Conservation (phyloP, 2,329 filamentous ascomycete genomes). For the Drechslerella coelobrocha region DNA sequence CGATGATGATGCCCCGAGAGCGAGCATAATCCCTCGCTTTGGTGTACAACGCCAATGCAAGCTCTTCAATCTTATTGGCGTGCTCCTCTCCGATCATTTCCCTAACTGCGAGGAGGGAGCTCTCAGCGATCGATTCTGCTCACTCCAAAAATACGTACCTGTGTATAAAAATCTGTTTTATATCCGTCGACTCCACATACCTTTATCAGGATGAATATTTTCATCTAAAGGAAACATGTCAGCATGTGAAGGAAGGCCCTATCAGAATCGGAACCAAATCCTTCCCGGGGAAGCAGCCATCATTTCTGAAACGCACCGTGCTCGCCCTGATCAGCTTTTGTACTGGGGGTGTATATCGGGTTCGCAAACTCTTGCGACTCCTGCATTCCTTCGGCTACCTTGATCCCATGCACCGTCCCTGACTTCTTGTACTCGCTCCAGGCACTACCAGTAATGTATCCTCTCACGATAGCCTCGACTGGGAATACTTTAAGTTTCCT, state of each 20-base stretch:
- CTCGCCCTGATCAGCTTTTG: constrained; percentile 79
- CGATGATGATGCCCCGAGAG: constrained; percentile 75
- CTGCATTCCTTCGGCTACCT: constrained; percentile 70
- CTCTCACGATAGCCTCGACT: constrained; percentile 83
- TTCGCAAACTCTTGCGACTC: constrained; percentile 73
- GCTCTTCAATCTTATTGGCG: constrained; percentile 69
- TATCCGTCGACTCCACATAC: constrained; percentile 56
- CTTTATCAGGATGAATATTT: constrained; percentile 78
- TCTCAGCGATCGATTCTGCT: constrained; percentile 33
- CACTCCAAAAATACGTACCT: background rate
- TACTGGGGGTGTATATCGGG: constrained; percentile 80
- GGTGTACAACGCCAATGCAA: constrained; percentile 71
- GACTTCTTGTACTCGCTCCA: constrained; percentile 77
- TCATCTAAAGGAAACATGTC: constrained; percentile 64
- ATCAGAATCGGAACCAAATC: too few relatives aligned
- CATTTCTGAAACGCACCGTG: constrained; percentile 60
- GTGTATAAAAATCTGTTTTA: background rate
- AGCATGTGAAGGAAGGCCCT: background rate
- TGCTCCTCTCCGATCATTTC: constrained; percentile 71
- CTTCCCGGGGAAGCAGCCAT: background rate
- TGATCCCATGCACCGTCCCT: constrained; percentile 81
- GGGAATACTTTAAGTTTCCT: constrained; percentile 76
- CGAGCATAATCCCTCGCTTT: constrained; percentile 69
- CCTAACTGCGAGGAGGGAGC: constrained; percentile 49
- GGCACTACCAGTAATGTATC: constrained; percentile 85